phyloP scores from a whole-genome alignment of 805 yeast genomes.

The Alloascoidea hylecoeti region DNA sequence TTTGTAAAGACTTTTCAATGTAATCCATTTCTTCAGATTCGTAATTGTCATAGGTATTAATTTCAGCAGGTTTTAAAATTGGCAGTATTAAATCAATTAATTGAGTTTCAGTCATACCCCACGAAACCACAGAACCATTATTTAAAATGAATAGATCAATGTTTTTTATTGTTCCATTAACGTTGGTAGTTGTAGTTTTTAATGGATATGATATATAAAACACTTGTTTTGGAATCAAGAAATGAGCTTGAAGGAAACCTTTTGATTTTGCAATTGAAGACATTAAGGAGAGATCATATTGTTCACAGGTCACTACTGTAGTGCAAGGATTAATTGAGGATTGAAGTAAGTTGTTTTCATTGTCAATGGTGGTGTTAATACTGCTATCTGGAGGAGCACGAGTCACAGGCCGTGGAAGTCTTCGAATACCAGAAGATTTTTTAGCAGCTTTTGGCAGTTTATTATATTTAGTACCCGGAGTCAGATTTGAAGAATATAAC shows the following conservation, averaged over 20 bases:
- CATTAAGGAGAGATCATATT: conserved; percentile 41
- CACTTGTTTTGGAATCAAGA: conserved; percentile 56
- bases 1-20: conserved; percentile 26
- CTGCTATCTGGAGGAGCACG: too few species aligned
- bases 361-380: too few species aligned
- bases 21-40: conserved; percentile 88
- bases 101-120: conserved; percentile 58
- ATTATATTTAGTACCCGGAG: too few species aligned
- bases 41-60: conserved; percentile 27
- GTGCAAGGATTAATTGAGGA: neutral
- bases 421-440: too few species aligned
- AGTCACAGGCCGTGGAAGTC: too few species aligned
- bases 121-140: conserved; percentile 72
- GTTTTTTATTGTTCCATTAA: too few species aligned
- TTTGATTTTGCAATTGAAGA: conserved; percentile 20
- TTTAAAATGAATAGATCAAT: conserved; percentile 54
- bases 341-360: too few species aligned
- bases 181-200: too few species aligned
- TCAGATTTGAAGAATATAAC: too few species aligned
- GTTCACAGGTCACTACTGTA: conserved; percentile 25
- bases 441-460: too few species aligned
- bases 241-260: conserved; percentile 20
- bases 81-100: conserved; percentile 33
- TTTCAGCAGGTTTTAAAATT: conserved; percentile 30
- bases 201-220: conserved; percentile 31